Evolutionary conservation across 2,329 filamentous ascomycete genomes (phyloP).

Genomic region (Aspergillus aculeatinus): DNA sequence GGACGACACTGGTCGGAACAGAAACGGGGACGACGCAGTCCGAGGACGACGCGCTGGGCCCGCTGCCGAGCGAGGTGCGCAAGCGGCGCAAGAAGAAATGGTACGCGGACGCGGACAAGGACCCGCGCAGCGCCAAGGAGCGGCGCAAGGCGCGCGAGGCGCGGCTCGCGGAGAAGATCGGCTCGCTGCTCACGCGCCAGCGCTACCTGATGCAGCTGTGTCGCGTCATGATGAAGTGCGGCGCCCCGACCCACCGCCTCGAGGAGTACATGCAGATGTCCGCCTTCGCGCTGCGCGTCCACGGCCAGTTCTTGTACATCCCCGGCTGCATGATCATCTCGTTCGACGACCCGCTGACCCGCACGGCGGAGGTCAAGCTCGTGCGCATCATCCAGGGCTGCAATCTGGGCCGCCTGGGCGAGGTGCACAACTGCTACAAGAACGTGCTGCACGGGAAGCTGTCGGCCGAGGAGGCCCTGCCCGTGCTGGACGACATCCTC

Average conservation of each 20-base stretch:
- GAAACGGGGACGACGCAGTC: neutral
- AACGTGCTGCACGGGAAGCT: slow-evolving; percentile 46
- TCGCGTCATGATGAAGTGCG: slow-evolving; percentile 80
- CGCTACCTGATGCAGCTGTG: slow-evolving; percentile 82
- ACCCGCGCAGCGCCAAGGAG: slow-evolving; percentile 42
- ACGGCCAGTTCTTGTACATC: slow-evolving; percentile 84
- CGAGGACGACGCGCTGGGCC: slow-evolving; percentile 5
- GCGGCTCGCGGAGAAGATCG: slow-evolving; percentile 52
- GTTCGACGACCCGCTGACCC: slow-evolving; percentile 59
- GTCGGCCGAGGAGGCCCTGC: slow-evolving; percentile 42
- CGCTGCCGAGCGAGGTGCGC: slow-evolving; percentile 1
- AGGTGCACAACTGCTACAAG: slow-evolving; percentile 47
- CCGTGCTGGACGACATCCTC: slow-evolving; percentile 52
- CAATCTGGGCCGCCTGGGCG: slow-evolving; percentile 42
- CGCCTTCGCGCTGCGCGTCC: slow-evolving; percentile 77
- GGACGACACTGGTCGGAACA: too few relatives aligned
- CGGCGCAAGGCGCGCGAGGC: slow-evolving; percentile 23
- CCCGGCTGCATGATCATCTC: slow-evolving; percentile 53
- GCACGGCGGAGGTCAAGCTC: slow-evolving; percentile 46
- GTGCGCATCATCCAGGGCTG: slow-evolving; percentile 40
- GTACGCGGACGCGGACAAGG: slow-evolving; percentile 11
- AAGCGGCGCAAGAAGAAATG: slow-evolving; percentile 14
- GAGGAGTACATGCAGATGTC: slow-evolving; percentile 90
- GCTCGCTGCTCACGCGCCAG: slow-evolving; percentile 74
- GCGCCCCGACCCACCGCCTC: slow-evolving; percentile 86